Evolutionary conservation across 805 yeast species (phyloP), one percentile per base, ranked within the genome.

Genomic region (Isabelozyma gotoi): DNA sequence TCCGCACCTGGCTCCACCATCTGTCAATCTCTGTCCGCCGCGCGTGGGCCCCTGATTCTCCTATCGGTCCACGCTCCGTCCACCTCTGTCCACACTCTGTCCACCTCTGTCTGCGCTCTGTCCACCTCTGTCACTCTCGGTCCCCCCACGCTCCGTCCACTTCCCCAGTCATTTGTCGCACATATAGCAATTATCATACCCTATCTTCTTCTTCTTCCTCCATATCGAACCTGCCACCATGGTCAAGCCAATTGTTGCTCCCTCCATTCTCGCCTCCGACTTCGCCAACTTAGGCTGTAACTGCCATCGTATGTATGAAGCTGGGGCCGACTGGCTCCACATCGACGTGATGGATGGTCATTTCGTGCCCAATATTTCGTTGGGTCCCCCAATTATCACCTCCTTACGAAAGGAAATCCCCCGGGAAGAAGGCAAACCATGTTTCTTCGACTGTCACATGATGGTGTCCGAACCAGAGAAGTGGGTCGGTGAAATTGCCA

Each of bases 291-390:
- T 94, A 48, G 97, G 95, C 39, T 80, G 89, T 52, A 92, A 91
- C 50, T 88, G 97, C 67, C 85, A 85, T 59, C 76, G 78, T 46
- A 85, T 91, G 69, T 82, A 88, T 59, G 78, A 81, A 41, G 76
- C 85, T 44, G 85, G 87, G 18, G 96, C 97, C 16, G 96, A 92
- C 57, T 94, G 99, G 99, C 82, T 94, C 48, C 99, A 94, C 67
- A 82, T 94, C 41, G 99, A 94, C 67, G 92, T 94, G 39, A 94
- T 94, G 99, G 99, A 94, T 63, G 99, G 99, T 39, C 91, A 92
- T 67, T 94, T 94, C 62, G 99, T 94, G 39, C 99, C 99, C 52
- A 94, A 94, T 71, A 85, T 94, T 52, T 84, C 97, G 1, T 74
- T 94, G 57, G 99, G 99, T 19, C 89, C 96, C 31, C 96, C 96